phyloP scores from a whole-genome alignment of 2,329 filamentous ascomycete species.

The Penicillium psychrosexuale region DNA sequence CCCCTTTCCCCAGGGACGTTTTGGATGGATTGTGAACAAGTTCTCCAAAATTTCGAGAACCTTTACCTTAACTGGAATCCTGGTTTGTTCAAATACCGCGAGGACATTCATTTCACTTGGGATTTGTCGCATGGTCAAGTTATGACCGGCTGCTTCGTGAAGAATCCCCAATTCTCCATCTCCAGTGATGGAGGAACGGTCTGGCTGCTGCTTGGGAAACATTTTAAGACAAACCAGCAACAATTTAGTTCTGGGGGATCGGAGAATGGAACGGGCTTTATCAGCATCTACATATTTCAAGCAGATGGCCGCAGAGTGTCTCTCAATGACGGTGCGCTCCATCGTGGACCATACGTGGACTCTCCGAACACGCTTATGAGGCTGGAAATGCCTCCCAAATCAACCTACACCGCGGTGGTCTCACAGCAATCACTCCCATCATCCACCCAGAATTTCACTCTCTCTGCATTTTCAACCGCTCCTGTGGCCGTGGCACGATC shows the following conservation, averaged over 20 bases:
- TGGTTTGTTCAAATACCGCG: slow-evolving; percentile 70
- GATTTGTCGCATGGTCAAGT: slow-evolving; percentile 52
- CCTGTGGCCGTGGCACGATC: slow-evolving; percentile 62
- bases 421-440: slow-evolving; percentile 76
- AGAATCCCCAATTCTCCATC: slow-evolving; percentile 61
- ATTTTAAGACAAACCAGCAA: slow-evolving; percentile 71
- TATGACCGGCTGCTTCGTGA: slow-evolving; percentile 70
- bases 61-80: slow-evolving; percentile 98
- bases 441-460: slow-evolving; percentile 75
- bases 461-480: slow-evolving; percentile 73
- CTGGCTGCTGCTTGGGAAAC: slow-evolving; percentile 83
- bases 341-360: slow-evolving; percentile 84
- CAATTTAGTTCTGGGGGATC: slow-evolving; percentile 41
- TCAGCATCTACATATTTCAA: slow-evolving; percentile 79
- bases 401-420: slow-evolving; percentile 63
- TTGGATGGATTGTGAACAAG: slow-evolving; percentile 86
- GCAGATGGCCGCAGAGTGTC: slow-evolving; percentile 69
- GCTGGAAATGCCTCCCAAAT: slow-evolving; percentile 57
- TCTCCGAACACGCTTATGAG: slow-evolving; percentile 86
- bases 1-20: slow-evolving; percentile 67
- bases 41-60: slow-evolving; percentile 89
- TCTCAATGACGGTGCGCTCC: slow-evolving; percentile 66
- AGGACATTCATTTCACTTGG: slow-evolving; percentile 92
- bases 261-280: slow-evolving; percentile 67
- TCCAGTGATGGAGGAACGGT: slow-evolving; percentile 58